These are phyloP conservation scores for Ilex paraguariensis DNA, from an alignment of 305 asterid species.

Conservation along the genomic window DNA sequence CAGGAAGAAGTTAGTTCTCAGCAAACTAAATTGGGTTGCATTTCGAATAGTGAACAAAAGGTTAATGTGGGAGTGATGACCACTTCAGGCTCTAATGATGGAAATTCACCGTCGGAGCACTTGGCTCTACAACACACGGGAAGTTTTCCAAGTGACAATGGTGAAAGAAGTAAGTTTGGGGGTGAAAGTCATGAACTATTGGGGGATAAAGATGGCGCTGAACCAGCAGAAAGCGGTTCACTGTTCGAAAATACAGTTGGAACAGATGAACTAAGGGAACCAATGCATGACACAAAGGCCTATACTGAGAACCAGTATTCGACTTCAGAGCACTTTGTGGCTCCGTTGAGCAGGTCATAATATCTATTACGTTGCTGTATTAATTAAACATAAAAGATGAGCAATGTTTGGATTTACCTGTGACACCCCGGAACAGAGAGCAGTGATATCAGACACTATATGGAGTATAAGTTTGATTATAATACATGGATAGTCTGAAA, in stretches of 20 bases:
- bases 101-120: constrained; percentile 20
- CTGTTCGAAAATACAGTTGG: constrained; percentile 16
- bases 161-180: constrained; percentile 21
- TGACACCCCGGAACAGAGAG: too few relatives aligned
- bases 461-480: neutral
- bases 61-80: constrained; percentile 14
- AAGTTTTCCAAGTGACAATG: constrained; percentile 18
- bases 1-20: constrained; percentile 28
- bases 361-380: neutral
- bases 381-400: too few relatives aligned
- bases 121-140: constrained; percentile 26
- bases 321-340: constrained; percentile 19
- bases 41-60: constrained; percentile 29
- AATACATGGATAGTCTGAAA: neutral
- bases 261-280: constrained; percentile 16
- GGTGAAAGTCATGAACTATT: constrained; percentile 21
- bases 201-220: constrained; percentile 25
- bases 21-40: constrained; percentile 13
- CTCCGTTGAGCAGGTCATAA: constrained; percentile 33
- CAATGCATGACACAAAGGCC: constrained; percentile 17
- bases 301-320: constrained; percentile 23
- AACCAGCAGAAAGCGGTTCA: constrained; percentile 20
- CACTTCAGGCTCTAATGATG: constrained; percentile 27
- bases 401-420: too few relatives aligned
- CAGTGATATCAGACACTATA: too few relatives aligned